Base-by-base conservation (phyloP, 2,329 filamentous ascomycete genomes). In the Xenosphaeropsis pyriputrescens region DNA sequence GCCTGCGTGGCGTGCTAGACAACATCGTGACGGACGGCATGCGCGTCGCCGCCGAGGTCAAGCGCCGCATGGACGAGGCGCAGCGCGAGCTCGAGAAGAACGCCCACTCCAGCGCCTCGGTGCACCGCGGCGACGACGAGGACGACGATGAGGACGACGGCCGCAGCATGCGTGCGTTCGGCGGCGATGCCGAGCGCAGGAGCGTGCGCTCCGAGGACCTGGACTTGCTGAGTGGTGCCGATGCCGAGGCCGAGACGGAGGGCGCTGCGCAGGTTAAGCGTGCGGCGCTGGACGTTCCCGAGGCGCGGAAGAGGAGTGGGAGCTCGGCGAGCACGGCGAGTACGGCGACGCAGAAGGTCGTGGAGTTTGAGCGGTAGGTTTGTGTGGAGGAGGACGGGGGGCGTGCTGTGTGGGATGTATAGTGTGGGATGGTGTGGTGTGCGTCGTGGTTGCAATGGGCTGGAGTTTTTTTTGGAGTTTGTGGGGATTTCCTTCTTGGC, bases 11-110 rank as follows among this genome's bases (percentile, higher is more conserved):
- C 15, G 91, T 98, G 41, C 66, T 98, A 30, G 91, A 98, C 62
- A 94, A 93, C 50, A 96, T 98, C 50, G 91, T 96, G 45, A 93
- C 83, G 2, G 91, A 98, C 54, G 91, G 91, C 32, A 95, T 96
- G 78, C 79, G 89, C 26, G 89, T 96, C 41, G 91, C 91, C 0
- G 84, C 81, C 1, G 91, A 98, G 57, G 89, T 98, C 37, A 72
- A 83, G 47, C 75, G 88, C 50, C 72, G 88, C 33, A 94, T 96
- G 80, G 89, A 98, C 45, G 91, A 98, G 55, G 89, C 89, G 3
- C 88, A 95, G 58, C 79, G 77, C 48, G 89, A 96, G 54, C 63
- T 95, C 46, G 89, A 95, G 59, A 81, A 79, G 58, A 88, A 86
- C 42, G 81, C 79, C 0, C 22, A 26, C 22, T 26, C 22, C 3